Base-by-base conservation (phyloP, 2,329 filamentous ascomycete genomes). In the Dryadomyces sulphureus region DNA sequence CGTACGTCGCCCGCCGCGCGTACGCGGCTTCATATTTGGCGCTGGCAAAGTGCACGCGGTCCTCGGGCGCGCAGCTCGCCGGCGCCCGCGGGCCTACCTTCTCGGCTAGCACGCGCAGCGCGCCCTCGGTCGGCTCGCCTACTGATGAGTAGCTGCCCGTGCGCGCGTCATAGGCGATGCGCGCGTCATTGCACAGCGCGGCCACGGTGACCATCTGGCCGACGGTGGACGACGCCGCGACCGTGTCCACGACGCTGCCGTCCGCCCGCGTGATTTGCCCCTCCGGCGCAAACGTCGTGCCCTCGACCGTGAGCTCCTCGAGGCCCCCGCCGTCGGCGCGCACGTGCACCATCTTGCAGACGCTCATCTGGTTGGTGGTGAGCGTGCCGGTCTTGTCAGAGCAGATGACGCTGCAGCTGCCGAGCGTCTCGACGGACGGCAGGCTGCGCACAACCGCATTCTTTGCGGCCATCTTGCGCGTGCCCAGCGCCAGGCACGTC, bases 291-390 rank as follows among this genome's bases (percentile, higher is more conserved):
- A 95, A 96, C 41, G 87, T 96, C 1, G 88, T 94, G 39, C 92
- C 92, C 60, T 94, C 82, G 25, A 98, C 83, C 50, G 92, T 81
- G 41, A 94, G 73, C 60, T 94, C 89, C 56, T 89, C 84, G 21
- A 96, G 69, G 48, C 77, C 81, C 45, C 68, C 75, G 42, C 86
- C 89, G 49, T 75, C 64, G 54, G 84, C 78, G 56, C 77, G 81
- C 54, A 98, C 72, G 60, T 89, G 86, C 41, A 94, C 84, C 47
- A 96, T 67, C 65, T 90, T 94, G 69, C 81, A 92, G 47, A 95
- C 92, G 59, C 92, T 96, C 92, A 98, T 98, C 66, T 96, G 89
- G 67, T 98, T 98, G 36, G 92, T 98, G 11, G 92, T 98, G 60
- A 98, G 68, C 42, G 92, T 98, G 55, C 92, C 93, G 5, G 92